phyloP scores from a whole-genome alignment of 2,329 filamentous ascomycete species.

The Curvularia hawaiiensis region DNA sequence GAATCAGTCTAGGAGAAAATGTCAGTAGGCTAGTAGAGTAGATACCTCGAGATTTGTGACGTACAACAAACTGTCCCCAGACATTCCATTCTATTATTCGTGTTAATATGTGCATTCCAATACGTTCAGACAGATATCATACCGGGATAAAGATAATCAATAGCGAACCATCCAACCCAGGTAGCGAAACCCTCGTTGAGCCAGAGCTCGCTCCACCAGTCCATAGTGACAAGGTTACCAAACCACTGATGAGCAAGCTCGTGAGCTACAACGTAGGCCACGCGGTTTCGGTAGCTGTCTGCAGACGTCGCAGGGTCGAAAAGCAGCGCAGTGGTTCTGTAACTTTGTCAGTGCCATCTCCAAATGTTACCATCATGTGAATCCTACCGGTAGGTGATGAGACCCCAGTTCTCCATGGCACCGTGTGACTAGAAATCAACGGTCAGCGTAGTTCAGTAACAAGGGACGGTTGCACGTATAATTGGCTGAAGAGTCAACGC shows the following conservation, averaged over 20 bases:
- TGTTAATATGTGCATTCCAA: conserved; percentile 10
- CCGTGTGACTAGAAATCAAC: conserved; percentile 63
- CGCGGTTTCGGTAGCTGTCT: conserved; percentile 85
- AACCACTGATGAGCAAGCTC: conserved; percentile 98
- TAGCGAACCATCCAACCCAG: conserved; percentile 95
- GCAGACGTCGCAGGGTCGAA: conserved; percentile 94
- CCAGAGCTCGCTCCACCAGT: conserved; percentile 92
- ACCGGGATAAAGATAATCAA: conserved; percentile 86
- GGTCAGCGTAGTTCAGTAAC: conserved; percentile 47
- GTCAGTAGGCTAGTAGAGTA: conserved; percentile 38
- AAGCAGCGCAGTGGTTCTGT: conserved; percentile 81
- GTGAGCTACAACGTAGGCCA: conserved; percentile 98
- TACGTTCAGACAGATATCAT: conserved; percentile 21
- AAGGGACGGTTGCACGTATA: conserved; percentile 42
- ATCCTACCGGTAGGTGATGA: conserved; percentile 85
- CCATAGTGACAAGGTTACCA: conserved; percentile 93
- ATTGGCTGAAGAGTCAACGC: conserved; percentile 46
- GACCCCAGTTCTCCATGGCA: conserved; percentile 98
- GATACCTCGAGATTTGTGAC: conserved; percentile 61
- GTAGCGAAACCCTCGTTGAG: conserved; percentile 97
- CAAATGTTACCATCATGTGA: background rate
- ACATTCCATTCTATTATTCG: conserved; percentile 81
- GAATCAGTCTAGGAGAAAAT: conserved; percentile 72
- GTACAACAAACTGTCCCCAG: conserved; percentile 92
- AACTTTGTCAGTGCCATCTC: background rate